Conservation (phyloP, 179 eudicot species). For the Patellifolia procumbens region DNA sequence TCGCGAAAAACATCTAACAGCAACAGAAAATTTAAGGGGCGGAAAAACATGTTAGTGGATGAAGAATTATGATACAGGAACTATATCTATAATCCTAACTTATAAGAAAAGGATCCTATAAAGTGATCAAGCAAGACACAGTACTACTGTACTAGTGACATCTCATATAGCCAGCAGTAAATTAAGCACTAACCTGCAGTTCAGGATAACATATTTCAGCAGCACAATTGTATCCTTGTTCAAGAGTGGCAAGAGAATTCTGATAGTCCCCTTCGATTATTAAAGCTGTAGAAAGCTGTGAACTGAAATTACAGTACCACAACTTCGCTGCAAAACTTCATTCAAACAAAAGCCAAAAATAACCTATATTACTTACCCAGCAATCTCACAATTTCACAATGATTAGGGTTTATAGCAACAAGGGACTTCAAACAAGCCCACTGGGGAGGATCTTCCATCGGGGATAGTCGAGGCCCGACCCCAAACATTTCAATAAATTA, state of each 20-base stretch:
- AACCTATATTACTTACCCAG: too few relatives aligned
- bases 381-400: background rate
- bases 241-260: slow-evolving; percentile 68
- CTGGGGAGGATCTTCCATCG: too few relatives aligned
- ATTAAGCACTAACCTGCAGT: slow-evolving; percentile 66
- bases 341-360: too few relatives aligned
- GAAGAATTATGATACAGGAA: background rate
- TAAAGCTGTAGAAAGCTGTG: slow-evolving; percentile 92
- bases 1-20: slow-evolving; percentile 89
- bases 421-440: background rate
- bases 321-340: slow-evolving; percentile 76
- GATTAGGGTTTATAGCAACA: background rate
- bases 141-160: background rate
- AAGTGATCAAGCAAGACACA: background rate
- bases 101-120: too few relatives aligned
- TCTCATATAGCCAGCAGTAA: background rate
- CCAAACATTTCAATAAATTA: slow-evolving; percentile 13
- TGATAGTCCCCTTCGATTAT: slow-evolving; percentile 88
- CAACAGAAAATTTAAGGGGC: slow-evolving; percentile 22
- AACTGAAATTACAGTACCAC: slow-evolving; percentile 93
- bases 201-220: slow-evolving; percentile 76
- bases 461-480: too few relatives aligned
- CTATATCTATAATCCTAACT: background rate
- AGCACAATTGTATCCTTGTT: slow-evolving; percentile 64
- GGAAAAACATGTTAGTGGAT: background rate